Percentiles rank a stretch among this genome's conserved stretches.
Conservation (phyloP, 371 early-diverging fungal genomes). For the Mucor velutinosus region DNA sequence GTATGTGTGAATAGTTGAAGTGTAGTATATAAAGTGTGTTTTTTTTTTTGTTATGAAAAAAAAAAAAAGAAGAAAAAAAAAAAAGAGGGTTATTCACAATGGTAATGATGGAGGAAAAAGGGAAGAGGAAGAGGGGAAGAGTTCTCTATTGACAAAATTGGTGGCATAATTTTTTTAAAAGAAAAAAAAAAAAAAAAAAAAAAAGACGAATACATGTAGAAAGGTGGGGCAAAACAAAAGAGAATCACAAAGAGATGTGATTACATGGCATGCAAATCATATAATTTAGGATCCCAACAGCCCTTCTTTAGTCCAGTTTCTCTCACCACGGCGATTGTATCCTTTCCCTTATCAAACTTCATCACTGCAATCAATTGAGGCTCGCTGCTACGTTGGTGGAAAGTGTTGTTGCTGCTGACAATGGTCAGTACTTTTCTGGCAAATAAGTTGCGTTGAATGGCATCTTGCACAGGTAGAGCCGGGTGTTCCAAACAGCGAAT, state of each 20-base stretch:
- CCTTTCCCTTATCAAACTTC: slow-evolving; percentile 31
- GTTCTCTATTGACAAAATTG: no score
- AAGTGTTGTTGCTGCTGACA: not conserved
- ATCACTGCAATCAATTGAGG: slow-evolving; percentile 29
- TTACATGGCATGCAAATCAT: slow-evolving; percentile 5
- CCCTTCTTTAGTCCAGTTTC: slow-evolving; percentile 35
- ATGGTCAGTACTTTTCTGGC: slow-evolving; percentile 29
- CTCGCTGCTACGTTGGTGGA: slow-evolving; percentile 9
- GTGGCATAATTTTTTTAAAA: no score
- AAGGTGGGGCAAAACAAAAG: no score
- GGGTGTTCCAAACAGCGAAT: slow-evolving; percentile 42
- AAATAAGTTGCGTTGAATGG: slow-evolving; percentile 36
- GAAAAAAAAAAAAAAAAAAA: no score
- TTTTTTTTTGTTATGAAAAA: no score
- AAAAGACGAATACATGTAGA: no score
- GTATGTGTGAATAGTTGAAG: not conserved
- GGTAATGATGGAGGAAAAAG: no score
- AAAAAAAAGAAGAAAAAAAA: not conserved
- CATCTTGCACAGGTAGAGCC: slow-evolving; percentile 36
- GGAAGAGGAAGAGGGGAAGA: no score
- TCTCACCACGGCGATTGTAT: slow-evolving; percentile 28
- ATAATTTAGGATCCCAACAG: slow-evolving; percentile 38
- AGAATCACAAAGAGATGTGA: no score
- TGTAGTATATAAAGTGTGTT: no score
- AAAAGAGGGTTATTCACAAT: not conserved